A percentile compares a stretch with the other conserved stretches of the same genome.
These are phyloP conservation scores for Sistotremastrum suecicum DNA, from an alignment of 768 basidiomycete genomes.

Conservation along the genomic window DNA sequence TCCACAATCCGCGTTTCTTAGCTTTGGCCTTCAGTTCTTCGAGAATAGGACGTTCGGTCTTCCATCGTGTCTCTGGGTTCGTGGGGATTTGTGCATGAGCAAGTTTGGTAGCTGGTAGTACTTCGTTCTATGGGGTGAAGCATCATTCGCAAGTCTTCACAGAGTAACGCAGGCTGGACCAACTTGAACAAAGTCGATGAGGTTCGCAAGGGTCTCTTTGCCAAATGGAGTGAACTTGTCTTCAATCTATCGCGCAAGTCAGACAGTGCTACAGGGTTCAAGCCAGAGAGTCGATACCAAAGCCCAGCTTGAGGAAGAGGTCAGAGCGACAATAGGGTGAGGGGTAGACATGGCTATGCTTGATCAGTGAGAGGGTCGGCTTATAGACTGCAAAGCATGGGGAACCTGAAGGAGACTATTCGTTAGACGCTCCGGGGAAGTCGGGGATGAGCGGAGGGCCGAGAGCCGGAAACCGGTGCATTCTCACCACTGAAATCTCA, in stretches of 20 bases:
- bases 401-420: no score
- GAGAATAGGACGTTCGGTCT: constrained; percentile 66
- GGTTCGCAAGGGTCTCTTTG: constrained; percentile 71
- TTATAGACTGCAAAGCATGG: no score
- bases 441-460: no score
- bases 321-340: constrained; percentile 66
- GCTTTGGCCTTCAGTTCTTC: constrained; percentile 81
- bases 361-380: no score
- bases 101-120: constrained; percentile 63
- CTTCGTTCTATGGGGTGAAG: constrained; percentile 53
- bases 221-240: constrained; percentile 87
- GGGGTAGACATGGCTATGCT: constrained; percentile 10
- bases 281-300: constrained; percentile 37
- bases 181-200: constrained; percentile 78
- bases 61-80: constrained; percentile 68
- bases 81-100: constrained; percentile 72
- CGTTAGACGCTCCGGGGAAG: no score
- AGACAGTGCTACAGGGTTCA: not conserved
- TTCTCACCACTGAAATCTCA: no score
- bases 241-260: constrained; percentile 41
- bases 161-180: constrained; percentile 4
- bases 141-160: not conserved
- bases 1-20: constrained; percentile 86
- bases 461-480: no score
- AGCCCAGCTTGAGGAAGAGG: constrained; percentile 77